Base-by-base conservation (phyloP, 352 stramenopile species). In the Globisporangium nunn region DNA sequence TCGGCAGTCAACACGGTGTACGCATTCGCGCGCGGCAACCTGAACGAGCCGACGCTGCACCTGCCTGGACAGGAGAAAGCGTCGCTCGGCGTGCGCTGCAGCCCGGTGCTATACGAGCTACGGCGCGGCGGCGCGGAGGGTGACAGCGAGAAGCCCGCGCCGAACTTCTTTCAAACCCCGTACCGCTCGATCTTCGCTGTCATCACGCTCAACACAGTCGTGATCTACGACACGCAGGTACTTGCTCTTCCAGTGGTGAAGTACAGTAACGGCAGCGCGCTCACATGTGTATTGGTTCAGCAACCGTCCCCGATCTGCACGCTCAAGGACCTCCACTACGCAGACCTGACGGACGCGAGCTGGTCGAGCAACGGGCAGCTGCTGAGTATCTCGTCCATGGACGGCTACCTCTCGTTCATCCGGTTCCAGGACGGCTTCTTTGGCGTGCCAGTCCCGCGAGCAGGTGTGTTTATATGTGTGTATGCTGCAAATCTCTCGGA, bases 181-280 rank as follows among this genome's bases (percentile, higher is more conserved):
- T 80, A 92, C 50, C 81, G 89, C 47, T 87, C 84, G 35, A 67
- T 99, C 33, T 98, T 98, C 74, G 90, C 91, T 31, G 88, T 99
- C 15, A 81, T 97, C 37, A 98, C 93, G 30, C 75, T 96, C 37
- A 91, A 98, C 54, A 82, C 83, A 0, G 82, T 99, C 31, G 67
- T 97, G n/a, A 81, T 98, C 56, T 98, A 99, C 69, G 95, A 99
- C 66, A 97, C 96, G 5, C 77, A 97, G 78, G 80, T 91, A 63
- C 33, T 44, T 7, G 54, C 5, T 54, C 2, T 15, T 31, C 49
- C 3, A 46, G 61, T 48, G 33, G 6, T 37, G 33, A 5, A 11
- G 33, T 8, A 37, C 23, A 23, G 23, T 23, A 23, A 23, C 23
- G 23, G 23, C 23, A 23, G 23, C 18, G 35, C 39, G 23, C 15